Percentiles rank a stretch among this genome's conserved stretches.
Conservation (phyloP, 1,284 basidiomycete species). For the Fomes fomentarius region DNA sequence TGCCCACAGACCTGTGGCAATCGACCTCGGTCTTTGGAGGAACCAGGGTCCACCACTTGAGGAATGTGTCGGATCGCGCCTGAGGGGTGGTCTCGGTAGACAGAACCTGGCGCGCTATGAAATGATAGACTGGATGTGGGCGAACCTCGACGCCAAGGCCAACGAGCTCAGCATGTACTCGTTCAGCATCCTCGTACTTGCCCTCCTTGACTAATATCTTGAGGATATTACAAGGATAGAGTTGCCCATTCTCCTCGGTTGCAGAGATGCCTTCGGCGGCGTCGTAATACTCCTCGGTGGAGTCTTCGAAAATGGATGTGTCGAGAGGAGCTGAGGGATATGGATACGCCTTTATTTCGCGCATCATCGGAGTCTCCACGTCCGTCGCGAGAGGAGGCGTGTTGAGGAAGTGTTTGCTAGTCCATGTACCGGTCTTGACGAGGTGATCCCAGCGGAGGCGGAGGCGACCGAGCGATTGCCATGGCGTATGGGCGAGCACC, state of each 20-base stretch:
- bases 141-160: constrained; percentile 37
- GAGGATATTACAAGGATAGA: constrained; percentile 24
- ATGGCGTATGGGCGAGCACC: constrained; percentile 29
- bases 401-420: constrained; percentile 25
- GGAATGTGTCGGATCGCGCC: constrained; percentile 32
- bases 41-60: constrained; percentile 44
- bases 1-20: background rate
- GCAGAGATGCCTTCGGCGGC: background rate
- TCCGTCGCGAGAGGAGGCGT: constrained; percentile 26
- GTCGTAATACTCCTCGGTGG: constrained; percentile 29
- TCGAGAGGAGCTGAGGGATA: constrained; percentile 32
- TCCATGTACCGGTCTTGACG: constrained; percentile 11
- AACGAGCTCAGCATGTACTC: constrained; percentile 35
- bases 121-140: constrained; percentile 34
- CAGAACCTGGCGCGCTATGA: constrained; percentile 34
- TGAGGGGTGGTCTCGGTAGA: constrained; percentile 13
- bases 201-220: constrained; percentile 20
- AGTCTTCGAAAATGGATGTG: constrained; percentile 35
- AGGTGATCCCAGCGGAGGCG: constrained; percentile 23
- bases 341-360: constrained; percentile 31
- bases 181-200: constrained; percentile 30
- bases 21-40: constrained; percentile 25
- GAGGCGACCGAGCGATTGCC: constrained; percentile 23
- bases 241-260: background rate
- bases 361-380: constrained; percentile 35